phyloP scores from a whole-genome alignment of 2,329 filamentous ascomycete genomes.

The Microdochium nivale region DNA sequence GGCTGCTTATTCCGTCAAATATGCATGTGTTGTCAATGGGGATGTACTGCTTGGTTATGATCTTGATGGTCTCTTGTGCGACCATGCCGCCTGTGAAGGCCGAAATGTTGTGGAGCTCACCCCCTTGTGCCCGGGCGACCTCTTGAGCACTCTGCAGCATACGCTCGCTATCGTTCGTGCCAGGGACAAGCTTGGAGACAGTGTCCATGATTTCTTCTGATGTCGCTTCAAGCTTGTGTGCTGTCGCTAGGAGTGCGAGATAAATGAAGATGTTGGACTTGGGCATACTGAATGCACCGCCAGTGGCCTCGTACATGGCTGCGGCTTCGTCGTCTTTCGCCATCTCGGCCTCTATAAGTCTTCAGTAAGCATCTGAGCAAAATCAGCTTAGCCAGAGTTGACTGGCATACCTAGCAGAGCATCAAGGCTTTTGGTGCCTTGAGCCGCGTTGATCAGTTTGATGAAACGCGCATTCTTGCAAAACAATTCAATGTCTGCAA shows the following conservation, averaged over 20 bases:
- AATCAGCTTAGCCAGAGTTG: background rate
- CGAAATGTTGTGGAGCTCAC: slow-evolving; percentile 88
- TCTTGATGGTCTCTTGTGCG: slow-evolving; percentile 95
- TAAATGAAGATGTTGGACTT: slow-evolving; percentile 61
- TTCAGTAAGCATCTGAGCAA: background rate
- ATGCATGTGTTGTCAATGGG: slow-evolving; percentile 64
- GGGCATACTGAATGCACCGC: slow-evolving; percentile 27
- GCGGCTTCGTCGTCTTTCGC: slow-evolving; percentile 44
- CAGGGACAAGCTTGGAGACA: slow-evolving; percentile 33
- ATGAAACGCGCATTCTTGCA: slow-evolving; percentile 94
- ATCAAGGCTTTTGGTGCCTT: slow-evolving; percentile 35
- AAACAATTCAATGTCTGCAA: slow-evolving; percentile 77
- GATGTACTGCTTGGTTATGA: slow-evolving; percentile 66
- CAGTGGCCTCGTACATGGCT: slow-evolving; percentile 26
- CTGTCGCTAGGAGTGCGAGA: slow-evolving; percentile 51
- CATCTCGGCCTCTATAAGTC: slow-evolving; percentile 40
- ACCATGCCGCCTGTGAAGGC: slow-evolving; percentile 84
- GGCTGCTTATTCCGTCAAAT: slow-evolving; percentile 59
- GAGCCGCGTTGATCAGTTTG: slow-evolving; percentile 64
- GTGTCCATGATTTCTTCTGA: slow-evolving; percentile 44
- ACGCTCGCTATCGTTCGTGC: slow-evolving; percentile 39
- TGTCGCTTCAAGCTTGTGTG: slow-evolving; percentile 32
- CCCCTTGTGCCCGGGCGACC: slow-evolving; percentile 67
- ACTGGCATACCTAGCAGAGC: slow-evolving; percentile 40
- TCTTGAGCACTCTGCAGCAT: slow-evolving; percentile 52